Evolutionary conservation across 345 rosid genomes (phyloP).

Genomic region (Barbarea vulgaris): DNA sequence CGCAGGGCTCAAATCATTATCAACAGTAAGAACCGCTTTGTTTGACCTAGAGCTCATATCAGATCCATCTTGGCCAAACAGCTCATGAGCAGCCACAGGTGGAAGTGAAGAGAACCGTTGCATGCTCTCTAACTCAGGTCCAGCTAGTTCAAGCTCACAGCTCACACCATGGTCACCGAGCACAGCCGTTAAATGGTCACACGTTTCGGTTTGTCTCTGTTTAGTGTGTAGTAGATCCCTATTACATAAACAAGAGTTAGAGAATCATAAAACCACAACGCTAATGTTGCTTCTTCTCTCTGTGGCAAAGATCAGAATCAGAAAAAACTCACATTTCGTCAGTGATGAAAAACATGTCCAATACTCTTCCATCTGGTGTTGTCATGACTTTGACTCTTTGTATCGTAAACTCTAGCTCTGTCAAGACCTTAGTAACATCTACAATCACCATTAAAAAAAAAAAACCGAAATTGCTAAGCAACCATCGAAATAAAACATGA

Average conservation of each 20-base stretch:
- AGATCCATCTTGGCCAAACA: conserved; percentile 48
- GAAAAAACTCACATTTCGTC: conserved; percentile 55
- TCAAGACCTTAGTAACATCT: conserved; percentile 66
- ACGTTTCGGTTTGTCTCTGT: conserved; percentile 54
- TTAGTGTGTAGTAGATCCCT: conserved; percentile 70
- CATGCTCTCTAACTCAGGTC: conserved; percentile 53
- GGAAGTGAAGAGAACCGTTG: conserved; percentile 59
- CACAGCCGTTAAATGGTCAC: conserved; percentile 52
- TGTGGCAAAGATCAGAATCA: background rate
- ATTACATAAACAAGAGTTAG: conserved; percentile 1
- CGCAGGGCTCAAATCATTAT: conserved; percentile 69
- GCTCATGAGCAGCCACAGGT: conserved; percentile 53
- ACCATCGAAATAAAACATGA: background rate
- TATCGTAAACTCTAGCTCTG: conserved; percentile 66
- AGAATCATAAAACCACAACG: background rate
- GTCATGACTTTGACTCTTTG: conserved; percentile 79
- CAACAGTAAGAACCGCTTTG: conserved; percentile 52
- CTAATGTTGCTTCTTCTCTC: background rate
- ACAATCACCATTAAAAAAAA: conserved; percentile 13
- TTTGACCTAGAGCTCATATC: conserved; percentile 40
- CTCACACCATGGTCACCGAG: conserved; percentile 63
- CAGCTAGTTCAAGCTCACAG: conserved; percentile 72
- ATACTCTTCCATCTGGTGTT: conserved; percentile 69
- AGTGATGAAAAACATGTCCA: conserved; percentile 70
- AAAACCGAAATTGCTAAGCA: background rate